Percentiles rank a stretch among this genome's conserved stretches.
These are phyloP conservation scores for Russula sp. DNA, from an alignment of 768 basidiomycete species.

Conservation along the genomic window DNA sequence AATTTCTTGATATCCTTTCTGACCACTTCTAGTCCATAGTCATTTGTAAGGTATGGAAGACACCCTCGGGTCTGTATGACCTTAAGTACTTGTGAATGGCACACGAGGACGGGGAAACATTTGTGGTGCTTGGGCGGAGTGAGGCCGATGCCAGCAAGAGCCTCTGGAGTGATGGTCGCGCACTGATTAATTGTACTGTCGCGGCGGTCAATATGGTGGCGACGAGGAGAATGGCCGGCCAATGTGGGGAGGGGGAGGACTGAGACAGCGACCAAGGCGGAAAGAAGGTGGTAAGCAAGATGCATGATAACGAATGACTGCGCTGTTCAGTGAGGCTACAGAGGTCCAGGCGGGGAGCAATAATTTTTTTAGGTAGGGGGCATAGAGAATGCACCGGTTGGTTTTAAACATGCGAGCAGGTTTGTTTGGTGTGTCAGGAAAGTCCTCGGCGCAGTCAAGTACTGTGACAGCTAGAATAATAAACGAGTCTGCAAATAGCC, in stretches of 20 bases:
- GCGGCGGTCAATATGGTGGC: slow-evolving; percentile 21
- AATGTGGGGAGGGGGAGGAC: background rate
- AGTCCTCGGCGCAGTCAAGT: too few species aligned
- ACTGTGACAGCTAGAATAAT: too few species aligned
- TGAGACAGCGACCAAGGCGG: background rate
- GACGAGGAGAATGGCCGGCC: background rate
- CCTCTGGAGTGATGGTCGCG: slow-evolving; percentile 18
- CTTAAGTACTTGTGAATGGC: slow-evolving; percentile 29
- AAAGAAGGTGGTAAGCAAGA: background rate
- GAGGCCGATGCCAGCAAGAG: slow-evolving; percentile 4
- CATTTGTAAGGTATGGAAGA: slow-evolving; percentile 10
- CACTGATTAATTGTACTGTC: slow-evolving; percentile 21
- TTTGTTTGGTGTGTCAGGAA: too few species aligned
- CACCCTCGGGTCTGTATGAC: slow-evolving; percentile 6
- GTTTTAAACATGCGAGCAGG: too few species aligned
- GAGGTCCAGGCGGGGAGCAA: too few species aligned
- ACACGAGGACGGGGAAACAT: slow-evolving; percentile 32
- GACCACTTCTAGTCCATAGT: slow-evolving; percentile 13
- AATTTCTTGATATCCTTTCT: slow-evolving; percentile 12
- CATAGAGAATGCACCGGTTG: too few species aligned
- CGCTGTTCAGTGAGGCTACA: background rate
- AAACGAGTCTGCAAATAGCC: too few species aligned
- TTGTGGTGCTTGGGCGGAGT: slow-evolving; percentile 8
- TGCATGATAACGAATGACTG: slow-evolving; percentile 17
- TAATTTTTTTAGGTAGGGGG: too few species aligned